Percentiles rank a stretch among this genome's conserved stretches.
phyloP scores from a whole-genome alignment of 2,329 filamentous ascomycete species.

The Gnomoniopsis smithogilvyi region DNA sequence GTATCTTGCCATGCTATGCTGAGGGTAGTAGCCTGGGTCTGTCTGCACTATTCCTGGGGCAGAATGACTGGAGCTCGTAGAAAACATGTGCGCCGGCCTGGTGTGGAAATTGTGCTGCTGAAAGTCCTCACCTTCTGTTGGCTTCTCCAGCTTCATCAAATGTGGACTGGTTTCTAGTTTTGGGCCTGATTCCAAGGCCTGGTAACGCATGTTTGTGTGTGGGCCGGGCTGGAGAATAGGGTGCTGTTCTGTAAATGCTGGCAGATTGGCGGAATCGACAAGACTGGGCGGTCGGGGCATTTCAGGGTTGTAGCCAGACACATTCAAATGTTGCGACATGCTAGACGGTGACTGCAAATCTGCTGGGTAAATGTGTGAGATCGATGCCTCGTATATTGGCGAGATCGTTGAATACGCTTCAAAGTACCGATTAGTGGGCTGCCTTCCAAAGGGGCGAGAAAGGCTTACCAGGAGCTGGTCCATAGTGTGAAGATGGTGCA shows the following conservation, averaged over 20 bases:
- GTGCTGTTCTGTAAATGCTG: conserved; percentile 3
- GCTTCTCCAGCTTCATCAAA: conserved; percentile 24
- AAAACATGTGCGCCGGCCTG: background rate
- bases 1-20: background rate
- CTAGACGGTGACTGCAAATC: conserved; percentile 8
- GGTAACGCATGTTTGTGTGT: conserved; percentile 9
- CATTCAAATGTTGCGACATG: conserved; percentile 2
- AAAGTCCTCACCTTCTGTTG: conserved; percentile 16
- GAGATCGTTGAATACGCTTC: conserved; percentile 10
- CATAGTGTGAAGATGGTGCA: conserved; percentile 1
- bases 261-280: conserved; percentile 15
- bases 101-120: background rate
- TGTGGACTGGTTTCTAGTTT: conserved; percentile 18
- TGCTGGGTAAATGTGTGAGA: conserved; percentile 5
- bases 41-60: background rate
- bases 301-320: conserved; percentile 12
- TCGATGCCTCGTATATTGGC: conserved; percentile 4
- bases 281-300: conserved; percentile 1
- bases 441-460: background rate
- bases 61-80: background rate
- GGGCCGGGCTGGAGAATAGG: conserved; percentile 13
- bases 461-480: conserved; percentile 6
- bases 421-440: background rate
- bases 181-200: conserved; percentile 25
- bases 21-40: background rate